Percentiles rank a stretch among this genome's conserved stretches.
phyloP scores from a whole-genome alignment of 108 stramenopile species.

The Seminavis robusta region DNA sequence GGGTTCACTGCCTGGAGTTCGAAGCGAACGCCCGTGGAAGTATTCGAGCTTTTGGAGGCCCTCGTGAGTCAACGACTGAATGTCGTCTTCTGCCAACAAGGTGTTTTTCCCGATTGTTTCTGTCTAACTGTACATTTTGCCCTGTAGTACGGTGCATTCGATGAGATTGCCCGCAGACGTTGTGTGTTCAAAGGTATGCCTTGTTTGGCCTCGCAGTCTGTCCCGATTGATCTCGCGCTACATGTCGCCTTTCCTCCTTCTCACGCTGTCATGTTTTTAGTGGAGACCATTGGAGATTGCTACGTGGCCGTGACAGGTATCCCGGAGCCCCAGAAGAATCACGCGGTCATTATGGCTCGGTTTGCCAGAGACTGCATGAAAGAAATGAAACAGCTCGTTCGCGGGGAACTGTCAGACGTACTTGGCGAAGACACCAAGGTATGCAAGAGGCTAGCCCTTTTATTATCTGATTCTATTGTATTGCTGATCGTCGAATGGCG shows the following conservation, averaged over 20 bases:
- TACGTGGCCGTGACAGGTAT: conserved; percentile 16
- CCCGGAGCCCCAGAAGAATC: conserved; percentile 12
- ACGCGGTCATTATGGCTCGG: conserved; percentile 10
- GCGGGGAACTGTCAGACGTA: too few relatives aligned
- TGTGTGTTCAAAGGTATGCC: conserved; percentile 38
- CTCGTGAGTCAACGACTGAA: too few relatives aligned
- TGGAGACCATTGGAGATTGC: conserved; percentile 11
- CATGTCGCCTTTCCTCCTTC: too few relatives aligned
- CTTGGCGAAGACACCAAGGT: too few relatives aligned
- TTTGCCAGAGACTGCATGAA: background rate
- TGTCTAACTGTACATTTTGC: too few relatives aligned
- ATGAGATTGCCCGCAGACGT: conserved; percentile 23
- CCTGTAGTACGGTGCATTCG: conserved; percentile 39
- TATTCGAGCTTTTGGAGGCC: conserved; percentile 31
- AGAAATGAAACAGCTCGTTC: background rate
- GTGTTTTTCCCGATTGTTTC: too few relatives aligned
- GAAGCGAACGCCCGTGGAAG: conserved; percentile 20
- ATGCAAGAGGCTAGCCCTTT: too few relatives aligned
- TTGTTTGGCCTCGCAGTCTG: conserved; percentile 1
- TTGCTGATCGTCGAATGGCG: too few relatives aligned
- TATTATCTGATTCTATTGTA: too few relatives aligned
- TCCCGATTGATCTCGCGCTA: background rate
- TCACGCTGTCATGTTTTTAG: too few relatives aligned
- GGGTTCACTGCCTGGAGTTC: conserved; percentile 43
- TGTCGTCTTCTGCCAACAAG: too few relatives aligned